Percentiles rank a stretch among this genome's conserved stretches.
phyloP scores from a whole-genome alignment of 2,329 filamentous ascomycete genomes.

The Fusarium staphyleae region DNA sequence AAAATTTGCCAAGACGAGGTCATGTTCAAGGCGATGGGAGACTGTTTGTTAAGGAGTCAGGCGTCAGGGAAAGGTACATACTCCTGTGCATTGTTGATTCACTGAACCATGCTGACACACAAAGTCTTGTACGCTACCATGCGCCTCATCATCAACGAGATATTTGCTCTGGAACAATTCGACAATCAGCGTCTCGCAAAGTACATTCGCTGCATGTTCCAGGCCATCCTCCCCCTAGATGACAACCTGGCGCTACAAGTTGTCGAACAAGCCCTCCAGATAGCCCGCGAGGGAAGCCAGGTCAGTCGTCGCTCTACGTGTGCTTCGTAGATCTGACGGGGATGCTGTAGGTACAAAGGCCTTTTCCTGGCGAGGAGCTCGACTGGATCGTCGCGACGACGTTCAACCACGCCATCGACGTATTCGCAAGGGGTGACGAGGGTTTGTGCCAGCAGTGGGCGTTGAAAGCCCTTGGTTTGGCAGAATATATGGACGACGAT shows the following conservation, averaged over 20 bases:
- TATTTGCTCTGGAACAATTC: constrained; percentile 64
- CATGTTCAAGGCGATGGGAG: constrained; percentile 69
- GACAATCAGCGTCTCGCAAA: constrained; percentile 69
- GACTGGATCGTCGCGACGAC: constrained; percentile 76
- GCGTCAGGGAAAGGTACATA: constrained; percentile 59
- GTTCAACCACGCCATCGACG: constrained; percentile 76
- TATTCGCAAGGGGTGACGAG: constrained; percentile 63
- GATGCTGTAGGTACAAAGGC: constrained; percentile 46
- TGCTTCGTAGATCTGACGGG: constrained; percentile 2
- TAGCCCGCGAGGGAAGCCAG: constrained; percentile 59
- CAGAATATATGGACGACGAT: constrained; percentile 63
- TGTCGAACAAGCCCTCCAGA: constrained; percentile 66
- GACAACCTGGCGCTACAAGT: constrained; percentile 64
- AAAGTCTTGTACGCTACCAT: constrained; percentile 61
- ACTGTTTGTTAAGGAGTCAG: constrained; percentile 65
- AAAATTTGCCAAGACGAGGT: constrained; percentile 52
- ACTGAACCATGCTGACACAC: not conserved
- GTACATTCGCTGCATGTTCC: constrained; percentile 81
- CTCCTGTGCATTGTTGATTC: not conserved
- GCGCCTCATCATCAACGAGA: constrained; percentile 73
- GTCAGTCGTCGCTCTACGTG: constrained; percentile 43
- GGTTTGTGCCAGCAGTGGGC: constrained; percentile 67
- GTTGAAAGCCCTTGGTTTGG: constrained; percentile 66
- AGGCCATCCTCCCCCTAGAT: constrained; percentile 66
- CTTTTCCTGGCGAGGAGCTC: constrained; percentile 71